These are phyloP conservation scores for Cryptococcus wingfieldii DNA, from an alignment of 1,284 basidiomycete species.

Conservation along the genomic window DNA sequence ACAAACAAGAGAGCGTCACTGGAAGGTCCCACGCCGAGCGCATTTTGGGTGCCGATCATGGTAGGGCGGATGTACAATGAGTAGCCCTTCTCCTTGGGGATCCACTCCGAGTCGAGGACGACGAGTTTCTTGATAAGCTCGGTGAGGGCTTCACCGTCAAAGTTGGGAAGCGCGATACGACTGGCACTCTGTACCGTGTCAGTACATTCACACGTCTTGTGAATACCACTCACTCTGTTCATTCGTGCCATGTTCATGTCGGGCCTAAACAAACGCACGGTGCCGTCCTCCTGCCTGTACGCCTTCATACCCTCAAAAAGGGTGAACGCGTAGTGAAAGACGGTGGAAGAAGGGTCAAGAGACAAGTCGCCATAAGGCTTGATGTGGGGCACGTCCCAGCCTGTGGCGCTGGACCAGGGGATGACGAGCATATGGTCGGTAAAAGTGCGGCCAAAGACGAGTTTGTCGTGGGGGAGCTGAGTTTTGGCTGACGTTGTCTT, in stretches of 20 bases:
- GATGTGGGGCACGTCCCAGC: slow-evolving; percentile 82
- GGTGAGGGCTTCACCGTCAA: slow-evolving; percentile 72
- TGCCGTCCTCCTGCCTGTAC: slow-evolving; percentile 74
- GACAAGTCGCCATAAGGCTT: slow-evolving; percentile 74
- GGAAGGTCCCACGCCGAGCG: slow-evolving; percentile 82
- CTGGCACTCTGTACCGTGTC: slow-evolving; percentile 33
- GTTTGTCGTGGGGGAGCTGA: slow-evolving; percentile 45
- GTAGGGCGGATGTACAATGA: slow-evolving; percentile 81
- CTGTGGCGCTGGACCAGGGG: slow-evolving; percentile 66
- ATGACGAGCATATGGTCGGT: slow-evolving; percentile 92
- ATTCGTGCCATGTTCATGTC: slow-evolving; percentile 91
- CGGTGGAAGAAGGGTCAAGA: slow-evolving; percentile 78
- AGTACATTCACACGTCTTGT: not conserved
- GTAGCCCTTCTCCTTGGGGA: slow-evolving; percentile 83
- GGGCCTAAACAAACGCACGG: slow-evolving; percentile 85
- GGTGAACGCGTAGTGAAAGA: slow-evolving; percentile 82
- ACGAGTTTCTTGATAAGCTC: slow-evolving; percentile 87
- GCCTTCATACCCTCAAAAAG: slow-evolving; percentile 96
- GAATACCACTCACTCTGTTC: slow-evolving; percentile 48
- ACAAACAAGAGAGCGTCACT: slow-evolving; percentile 89
- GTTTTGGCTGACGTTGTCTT: slow-evolving; percentile 51
- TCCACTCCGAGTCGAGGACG: slow-evolving; percentile 83
- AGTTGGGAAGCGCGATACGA: slow-evolving; percentile 56
- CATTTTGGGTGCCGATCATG: slow-evolving; percentile 81
- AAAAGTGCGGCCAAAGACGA: slow-evolving; percentile 56